phyloP scores from a whole-genome alignment of 345 rosid species.

The Limnanthes douglasii region DNA sequence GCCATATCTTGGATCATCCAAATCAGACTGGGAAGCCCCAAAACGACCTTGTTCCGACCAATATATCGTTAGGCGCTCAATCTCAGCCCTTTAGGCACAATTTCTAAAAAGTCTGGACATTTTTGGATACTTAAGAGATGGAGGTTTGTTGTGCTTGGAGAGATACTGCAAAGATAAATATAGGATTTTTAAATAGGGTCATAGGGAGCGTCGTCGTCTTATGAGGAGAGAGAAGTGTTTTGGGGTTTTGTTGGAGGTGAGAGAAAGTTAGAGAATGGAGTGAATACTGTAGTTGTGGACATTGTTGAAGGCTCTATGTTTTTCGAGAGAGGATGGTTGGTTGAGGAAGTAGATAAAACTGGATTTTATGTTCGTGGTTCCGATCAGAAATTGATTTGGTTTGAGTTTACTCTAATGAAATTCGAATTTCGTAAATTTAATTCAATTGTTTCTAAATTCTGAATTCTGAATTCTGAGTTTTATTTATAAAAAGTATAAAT shows the following conservation, averaged over 20 bases:
- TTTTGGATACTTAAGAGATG: constrained; percentile 13
- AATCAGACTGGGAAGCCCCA: constrained; percentile 66
- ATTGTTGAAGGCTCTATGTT: constrained; percentile 4
- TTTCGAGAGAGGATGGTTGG: too few relatives aligned
- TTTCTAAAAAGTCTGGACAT: constrained; percentile 57
- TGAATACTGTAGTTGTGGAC: constrained; percentile 10
- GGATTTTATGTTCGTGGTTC: too few relatives aligned
- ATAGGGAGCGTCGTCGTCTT: constrained; percentile 7
- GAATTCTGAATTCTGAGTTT: too few relatives aligned
- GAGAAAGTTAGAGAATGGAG: constrained; percentile 4
- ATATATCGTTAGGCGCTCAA: constrained; percentile 65
- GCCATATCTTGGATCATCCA: constrained; percentile 85
- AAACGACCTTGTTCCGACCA: constrained; percentile 59
- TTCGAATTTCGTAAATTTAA: too few relatives aligned
- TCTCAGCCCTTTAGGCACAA: constrained; percentile 61
- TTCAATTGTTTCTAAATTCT: too few relatives aligned
- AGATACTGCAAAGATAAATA: constrained; percentile 12
- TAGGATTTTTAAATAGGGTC: constrained; percentile 13
- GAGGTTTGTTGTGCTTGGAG: constrained; percentile 11
- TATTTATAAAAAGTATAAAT: too few relatives aligned
- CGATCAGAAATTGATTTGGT: too few relatives aligned
- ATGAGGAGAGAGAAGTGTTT: constrained; percentile 5
- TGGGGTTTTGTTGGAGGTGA: constrained; percentile 7
- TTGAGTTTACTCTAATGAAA: too few relatives aligned
- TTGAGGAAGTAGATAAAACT: too few relatives aligned